A percentile compares a stretch with the other conserved stretches of the same genome.
phyloP scores from a whole-genome alignment of 305 asterid genomes.

The Rubia peregrina region DNA sequence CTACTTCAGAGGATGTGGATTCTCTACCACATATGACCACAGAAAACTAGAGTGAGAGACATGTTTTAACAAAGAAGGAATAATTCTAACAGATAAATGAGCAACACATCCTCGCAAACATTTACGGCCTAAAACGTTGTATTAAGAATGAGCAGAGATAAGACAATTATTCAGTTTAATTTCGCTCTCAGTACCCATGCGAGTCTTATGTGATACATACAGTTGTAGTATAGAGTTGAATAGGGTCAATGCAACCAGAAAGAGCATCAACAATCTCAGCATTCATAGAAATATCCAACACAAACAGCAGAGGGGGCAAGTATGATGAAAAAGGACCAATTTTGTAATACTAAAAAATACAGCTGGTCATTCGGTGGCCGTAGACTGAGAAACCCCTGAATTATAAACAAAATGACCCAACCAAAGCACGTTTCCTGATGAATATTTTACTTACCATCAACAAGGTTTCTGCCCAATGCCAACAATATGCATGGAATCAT shows the following conservation, averaged over 20 bases:
- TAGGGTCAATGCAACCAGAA: not conserved
- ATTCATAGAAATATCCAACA: not conserved
- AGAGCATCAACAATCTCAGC: not conserved
- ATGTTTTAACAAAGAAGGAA: not conserved
- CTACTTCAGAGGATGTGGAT: conserved; percentile 79
- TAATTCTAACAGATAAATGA: not conserved
- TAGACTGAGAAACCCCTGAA: not conserved
- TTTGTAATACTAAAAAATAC: not conserved
- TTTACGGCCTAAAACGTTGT: not conserved
- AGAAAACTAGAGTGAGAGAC: conserved; percentile 18
- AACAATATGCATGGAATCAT: conserved; percentile 96
- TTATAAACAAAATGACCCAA: not conserved
- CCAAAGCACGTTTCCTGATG: not conserved
- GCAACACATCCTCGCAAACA: not conserved
- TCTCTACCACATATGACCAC: conserved; percentile 71
- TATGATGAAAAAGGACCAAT: not conserved
- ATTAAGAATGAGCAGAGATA: not conserved
- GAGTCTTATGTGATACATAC: conserved; percentile 1
- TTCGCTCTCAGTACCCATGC: not conserved
- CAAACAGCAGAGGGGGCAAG: not conserved
- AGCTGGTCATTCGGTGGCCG: not conserved
- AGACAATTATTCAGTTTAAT: conserved; percentile 3
- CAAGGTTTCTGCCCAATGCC: conserved; percentile 98
- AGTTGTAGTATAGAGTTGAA: not conserved
- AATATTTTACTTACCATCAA: conserved; percentile 53